phyloP scores from a whole-genome alignment of 2,329 filamentous ascomycete species.

The Chaetomiaceae sp. region DNA sequence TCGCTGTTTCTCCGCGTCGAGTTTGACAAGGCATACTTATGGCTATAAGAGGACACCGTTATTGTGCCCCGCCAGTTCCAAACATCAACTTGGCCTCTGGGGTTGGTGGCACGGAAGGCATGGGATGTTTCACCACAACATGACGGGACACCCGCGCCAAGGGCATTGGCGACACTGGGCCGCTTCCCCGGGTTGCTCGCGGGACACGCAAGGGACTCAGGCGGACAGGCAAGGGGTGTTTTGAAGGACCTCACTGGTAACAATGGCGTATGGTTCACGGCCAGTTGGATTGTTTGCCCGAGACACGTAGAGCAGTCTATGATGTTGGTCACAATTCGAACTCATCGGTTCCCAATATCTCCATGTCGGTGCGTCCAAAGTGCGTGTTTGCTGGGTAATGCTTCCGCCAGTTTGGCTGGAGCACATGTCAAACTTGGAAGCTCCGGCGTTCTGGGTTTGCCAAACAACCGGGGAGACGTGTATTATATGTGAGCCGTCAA shows the following conservation, averaged over 20 bases:
- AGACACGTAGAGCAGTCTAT: neutral
- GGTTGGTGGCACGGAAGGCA: neutral
- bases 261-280: neutral
- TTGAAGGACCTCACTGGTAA: neutral
- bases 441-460: too few species aligned
- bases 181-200: neutral
- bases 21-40: neutral
- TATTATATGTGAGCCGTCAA: too few species aligned
- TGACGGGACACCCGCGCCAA: neutral
- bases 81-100: conserved; percentile 2
- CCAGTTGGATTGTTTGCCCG: neutral
- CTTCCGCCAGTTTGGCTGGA: neutral
- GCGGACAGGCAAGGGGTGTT: neutral
- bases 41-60: conserved; percentile 14
- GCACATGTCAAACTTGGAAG: too few species aligned
- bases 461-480: too few species aligned
- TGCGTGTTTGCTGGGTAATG: neutral
- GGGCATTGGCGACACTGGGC: neutral
- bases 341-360: neutral
- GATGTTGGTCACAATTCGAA: neutral
- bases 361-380: neutral
- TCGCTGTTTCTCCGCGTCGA: conserved; percentile 5
- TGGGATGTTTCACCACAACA: neutral
- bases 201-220: neutral
- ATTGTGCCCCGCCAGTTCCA: conserved; percentile 25